Evolutionary conservation across 495 filamentous ascomycete genomes (phyloP).

Genomic region (Opeltia flavorubescens): DNA sequence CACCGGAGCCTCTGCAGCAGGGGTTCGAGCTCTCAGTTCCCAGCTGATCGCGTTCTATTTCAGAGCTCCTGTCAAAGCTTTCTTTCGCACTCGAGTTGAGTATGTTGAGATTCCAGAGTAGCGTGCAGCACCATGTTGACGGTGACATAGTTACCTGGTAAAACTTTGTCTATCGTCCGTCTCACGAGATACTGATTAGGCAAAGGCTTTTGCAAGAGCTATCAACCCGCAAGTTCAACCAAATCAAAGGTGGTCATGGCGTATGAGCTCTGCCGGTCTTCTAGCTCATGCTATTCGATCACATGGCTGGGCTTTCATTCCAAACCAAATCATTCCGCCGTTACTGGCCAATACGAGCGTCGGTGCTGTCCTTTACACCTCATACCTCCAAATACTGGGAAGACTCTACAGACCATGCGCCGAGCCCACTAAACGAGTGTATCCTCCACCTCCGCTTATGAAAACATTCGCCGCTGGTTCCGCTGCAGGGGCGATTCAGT

Average conservation of each 20-base stretch:
- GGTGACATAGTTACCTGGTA: slow-evolving; percentile 44
- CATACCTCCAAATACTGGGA: slow-evolving; percentile 69
- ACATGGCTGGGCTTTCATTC: slow-evolving; percentile 77
- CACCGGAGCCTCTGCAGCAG: slow-evolving; percentile 60
- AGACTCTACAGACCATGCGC: slow-evolving; percentile 58
- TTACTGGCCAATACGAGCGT: slow-evolving; percentile 74
- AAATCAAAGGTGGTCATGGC: slow-evolving; percentile 48
- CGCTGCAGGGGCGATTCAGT: slow-evolving; percentile 63
- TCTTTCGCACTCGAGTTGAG: slow-evolving; percentile 79
- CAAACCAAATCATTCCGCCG: slow-evolving; percentile 76
- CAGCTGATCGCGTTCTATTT: slow-evolving; percentile 81
- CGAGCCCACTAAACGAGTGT: slow-evolving; percentile 51
- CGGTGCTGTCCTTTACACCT: slow-evolving; percentile 76
- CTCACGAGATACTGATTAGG: background rate
- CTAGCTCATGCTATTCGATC: slow-evolving; percentile 63
- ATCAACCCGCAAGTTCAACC: slow-evolving; percentile 46
- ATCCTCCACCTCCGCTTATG: slow-evolving; percentile 52
- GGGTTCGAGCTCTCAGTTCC: slow-evolving; percentile 63
- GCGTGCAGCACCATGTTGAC: slow-evolving; percentile 19
- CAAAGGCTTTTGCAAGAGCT: slow-evolving; percentile 50
- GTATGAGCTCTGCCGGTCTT: slow-evolving; percentile 63
- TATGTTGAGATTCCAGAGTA: slow-evolving; percentile 39
- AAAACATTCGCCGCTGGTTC: slow-evolving; percentile 67
- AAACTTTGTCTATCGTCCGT: background rate
- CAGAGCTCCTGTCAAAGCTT: slow-evolving; percentile 73